These are phyloP conservation scores for Pseudozyma tsukubaensis DNA, from an alignment of 1,284 basidiomycete species.

Conservation along the genomic window DNA sequence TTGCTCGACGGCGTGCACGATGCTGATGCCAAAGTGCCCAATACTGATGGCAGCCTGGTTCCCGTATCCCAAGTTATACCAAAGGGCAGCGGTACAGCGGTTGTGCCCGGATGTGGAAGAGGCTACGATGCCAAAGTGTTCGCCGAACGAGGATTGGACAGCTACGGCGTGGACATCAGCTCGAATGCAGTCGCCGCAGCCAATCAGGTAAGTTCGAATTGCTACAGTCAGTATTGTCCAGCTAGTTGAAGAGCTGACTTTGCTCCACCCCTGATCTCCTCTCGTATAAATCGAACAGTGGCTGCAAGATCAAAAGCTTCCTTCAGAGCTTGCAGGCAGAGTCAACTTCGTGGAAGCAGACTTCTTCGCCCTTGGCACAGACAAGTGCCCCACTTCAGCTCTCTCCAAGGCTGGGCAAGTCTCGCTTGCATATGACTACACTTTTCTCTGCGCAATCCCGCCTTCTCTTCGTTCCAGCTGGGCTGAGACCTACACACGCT, in stretches of 20 bases:
- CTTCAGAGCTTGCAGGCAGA: conserved; percentile 6
- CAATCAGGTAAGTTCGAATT: conserved; percentile 28
- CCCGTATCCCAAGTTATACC: conserved; percentile 35
- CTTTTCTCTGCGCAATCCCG: conserved; percentile 59
- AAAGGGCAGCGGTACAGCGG: conserved; percentile 19
- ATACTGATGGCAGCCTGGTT: conserved; percentile 10
- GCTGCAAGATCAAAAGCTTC: conserved; percentile 32
- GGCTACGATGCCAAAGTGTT: conserved; percentile 52
- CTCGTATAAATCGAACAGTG: conserved; percentile 22
- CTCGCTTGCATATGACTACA: conserved; percentile 56
- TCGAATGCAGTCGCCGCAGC: conserved; percentile 41
- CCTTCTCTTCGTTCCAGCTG: conserved; percentile 43
- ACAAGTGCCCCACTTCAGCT: conserved; percentile 10
- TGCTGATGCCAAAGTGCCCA: conserved; percentile 17
- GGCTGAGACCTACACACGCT: conserved; percentile 54
- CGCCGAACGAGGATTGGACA: conserved; percentile 43
- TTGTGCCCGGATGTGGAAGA: conserved; percentile 48
- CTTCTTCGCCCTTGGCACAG: conserved; percentile 48
- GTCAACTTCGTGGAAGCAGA: conserved; percentile 47
- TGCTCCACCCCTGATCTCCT: no score
- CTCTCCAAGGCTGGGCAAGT: conserved; percentile 23
- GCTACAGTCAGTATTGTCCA: no score
- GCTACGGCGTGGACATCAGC: conserved; percentile 52
- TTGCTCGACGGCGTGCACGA: conserved; percentile 39
- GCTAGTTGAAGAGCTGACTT: no score